Evolutionary conservation across 169 alveolate genomes (phyloP).

Genomic region (Plasmodium cynomolgi): DNA sequence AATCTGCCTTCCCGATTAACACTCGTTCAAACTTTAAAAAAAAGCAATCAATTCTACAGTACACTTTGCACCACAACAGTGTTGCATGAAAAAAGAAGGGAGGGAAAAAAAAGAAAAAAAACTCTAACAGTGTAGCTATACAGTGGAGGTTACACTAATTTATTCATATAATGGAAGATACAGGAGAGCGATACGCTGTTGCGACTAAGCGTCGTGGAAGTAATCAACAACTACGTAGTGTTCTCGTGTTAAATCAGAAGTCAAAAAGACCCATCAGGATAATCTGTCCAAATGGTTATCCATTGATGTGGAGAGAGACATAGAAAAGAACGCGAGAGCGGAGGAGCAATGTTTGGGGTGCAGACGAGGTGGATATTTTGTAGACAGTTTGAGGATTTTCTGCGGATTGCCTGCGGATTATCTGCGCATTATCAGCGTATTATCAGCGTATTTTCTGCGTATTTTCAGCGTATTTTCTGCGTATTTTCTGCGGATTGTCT

Average conservation of each 20-base stretch:
- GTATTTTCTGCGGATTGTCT: neutral
- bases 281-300: neutral
- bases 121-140: neutral
- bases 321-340: neutral
- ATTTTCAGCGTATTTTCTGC: neutral
- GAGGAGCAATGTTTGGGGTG: neutral
- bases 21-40: neutral
- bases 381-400: neutral
- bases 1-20: neutral
- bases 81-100: neutral
- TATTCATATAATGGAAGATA: neutral
- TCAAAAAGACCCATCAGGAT: neutral
- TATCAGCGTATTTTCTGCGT: too few species aligned
- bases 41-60: neutral
- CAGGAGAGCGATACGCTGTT: neutral
- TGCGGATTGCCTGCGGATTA: neutral
- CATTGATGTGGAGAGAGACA: neutral
- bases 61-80: neutral
- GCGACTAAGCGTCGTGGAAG: neutral
- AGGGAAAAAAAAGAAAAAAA: neutral
- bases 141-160: neutral
- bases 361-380: neutral
- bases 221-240: neutral
- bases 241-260: neutral
- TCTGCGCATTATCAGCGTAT: neutral